A percentile compares a stretch with the other conserved stretches of the same genome.
Evolutionary conservation across 2,329 filamentous ascomycete genomes (phyloP).

Genomic region (Chrysosporium queenslandicum): DNA sequence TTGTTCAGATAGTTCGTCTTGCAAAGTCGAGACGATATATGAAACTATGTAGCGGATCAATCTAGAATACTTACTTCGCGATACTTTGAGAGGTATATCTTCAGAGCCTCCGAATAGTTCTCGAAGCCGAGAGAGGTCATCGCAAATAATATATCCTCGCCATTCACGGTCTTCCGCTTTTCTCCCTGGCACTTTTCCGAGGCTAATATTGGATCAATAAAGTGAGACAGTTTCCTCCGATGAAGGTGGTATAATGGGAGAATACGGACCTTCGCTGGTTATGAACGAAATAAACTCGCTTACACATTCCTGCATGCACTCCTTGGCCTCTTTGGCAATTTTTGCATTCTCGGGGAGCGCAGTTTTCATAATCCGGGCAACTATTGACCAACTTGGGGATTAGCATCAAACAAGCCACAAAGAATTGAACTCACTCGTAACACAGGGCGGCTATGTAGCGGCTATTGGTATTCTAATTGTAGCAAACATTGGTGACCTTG

Average conservation of each 20-base stretch:
- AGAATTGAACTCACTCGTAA: background rate
- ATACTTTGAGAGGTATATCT: slow-evolving; percentile 96
- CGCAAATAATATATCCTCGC: slow-evolving; percentile 95
- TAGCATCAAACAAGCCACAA: slow-evolving; percentile 56
- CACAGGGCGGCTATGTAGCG: background rate
- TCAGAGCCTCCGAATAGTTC: slow-evolving; percentile 95
- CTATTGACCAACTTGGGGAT: slow-evolving; percentile 89
- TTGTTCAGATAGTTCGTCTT: slow-evolving; percentile 41
- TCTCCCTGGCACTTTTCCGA: slow-evolving; percentile 99
- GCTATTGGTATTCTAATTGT: background rate
- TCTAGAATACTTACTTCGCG: slow-evolving; percentile 66
- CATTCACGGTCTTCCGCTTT: slow-evolving; percentile 98
- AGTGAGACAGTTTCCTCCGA: background rate
- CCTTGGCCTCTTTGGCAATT: slow-evolving; percentile 97
- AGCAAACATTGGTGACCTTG: background rate
- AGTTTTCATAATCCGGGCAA: slow-evolving; percentile 98
- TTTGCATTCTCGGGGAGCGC: slow-evolving; percentile 96
- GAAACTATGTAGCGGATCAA: slow-evolving; percentile 20
- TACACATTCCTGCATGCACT: slow-evolving; percentile 99
- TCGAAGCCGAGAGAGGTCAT: slow-evolving; percentile 99
- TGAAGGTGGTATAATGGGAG: background rate
- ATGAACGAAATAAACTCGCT: slow-evolving; percentile 99
- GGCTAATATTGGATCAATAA: slow-evolving; percentile 45
- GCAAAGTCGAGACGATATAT: slow-evolving; percentile 29
- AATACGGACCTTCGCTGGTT: slow-evolving; percentile 79